Base-by-base conservation (phyloP, 805 yeast genomes). In the Jamesozyma gamospora region DNA sequence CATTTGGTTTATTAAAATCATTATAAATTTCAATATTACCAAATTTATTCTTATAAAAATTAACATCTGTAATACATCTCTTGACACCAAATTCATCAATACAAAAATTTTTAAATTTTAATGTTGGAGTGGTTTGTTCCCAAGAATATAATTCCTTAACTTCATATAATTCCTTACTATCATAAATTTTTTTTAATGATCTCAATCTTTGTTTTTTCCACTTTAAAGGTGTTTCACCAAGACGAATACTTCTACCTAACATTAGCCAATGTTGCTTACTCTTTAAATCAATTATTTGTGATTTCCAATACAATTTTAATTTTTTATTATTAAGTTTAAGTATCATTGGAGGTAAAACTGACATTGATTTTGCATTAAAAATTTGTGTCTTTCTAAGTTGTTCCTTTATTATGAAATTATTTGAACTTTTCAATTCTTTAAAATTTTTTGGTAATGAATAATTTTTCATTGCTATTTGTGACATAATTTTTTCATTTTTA, bases 231-330 rank as follows among this genome's bases (percentile, higher is more conserved):
- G 28, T 26, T 3, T 31, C 34, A 13, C 12, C 41, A n/a, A 15
- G 8, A 13, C 34, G 40, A 6, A 55, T 27, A 1, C 52, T 36
- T 32, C 59, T 40, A 1, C 62, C 60, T 16, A 51, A 21, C n/a
- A 50, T 43, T 4, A 42, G 37, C 62, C 62, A 56, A 41, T 50
- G 58, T 27, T 50, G 52, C 28, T 27, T 36, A 32, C 55, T 48
- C 37, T 51, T 54, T 25, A 55, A 31, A 9, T 41, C 14, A 11
- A 47, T 13, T 3, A 56, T 37, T 24, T 49, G 51, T 12, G 32
- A 35, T 34, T 43, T 49, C 48, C 51, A 47, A 33, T 34, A 47
- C 5, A 49, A 16, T 3, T 39, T 35, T 10, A 34, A 10, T 13
- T 16, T 18, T 34, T 28, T 34, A 12, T 28, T 28, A 5, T 9